Base-by-base conservation (phyloP, 2,329 filamentous ascomycete genomes). In the Neocatenulostroma microsporum region DNA sequence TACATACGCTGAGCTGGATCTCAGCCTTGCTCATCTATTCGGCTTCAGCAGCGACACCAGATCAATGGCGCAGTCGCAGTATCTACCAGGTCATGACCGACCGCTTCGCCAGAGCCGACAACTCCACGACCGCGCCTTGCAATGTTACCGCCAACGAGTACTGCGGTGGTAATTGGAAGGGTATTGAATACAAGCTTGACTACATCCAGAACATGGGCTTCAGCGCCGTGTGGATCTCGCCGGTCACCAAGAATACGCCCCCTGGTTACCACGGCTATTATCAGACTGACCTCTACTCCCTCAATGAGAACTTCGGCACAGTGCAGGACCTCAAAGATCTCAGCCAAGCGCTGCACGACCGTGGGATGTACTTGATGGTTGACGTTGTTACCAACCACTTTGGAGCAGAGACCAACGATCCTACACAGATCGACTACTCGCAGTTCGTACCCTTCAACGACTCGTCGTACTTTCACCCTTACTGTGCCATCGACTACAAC, bases 41-140 rank as follows among this genome's bases (percentile, higher is more conserved):
- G n/a, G n/a, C n/a, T n/a, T n/a, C 23, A 17, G 33, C 33, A 12
- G 21, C 27, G 10, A 18, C 34, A 19, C 26, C 34, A 9, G 28
- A 25, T 10, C 53, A 62, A 21, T 76, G 72, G 73, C 73, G 70
- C 50, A 61, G 63, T 19, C 67, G 68, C 37, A 73, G 69, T 30
- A 75, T 77, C 38, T 78, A 78, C 52, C 74, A 76, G 57, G 67
- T 70, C 24, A 56, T 78, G 46, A 75, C 73, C 2, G 73, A 76
- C 49, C 69, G 74, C 1, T 67, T 73, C 41, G 73, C 71, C 4
- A 66, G 66, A 7, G 65, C 58, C 3, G 59, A 63, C 44, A 68
- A 66, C 14, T 64, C 60, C 3, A 63, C 59, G 5, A 66, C 68
- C n/a, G 59, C 56, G 17, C 40, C 58, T 1, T 73, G 70, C 47